These are phyloP conservation scores for Fagopyrum homotropicum DNA, from an alignment of 148 eudicot species.

Conservation along the genomic window DNA sequence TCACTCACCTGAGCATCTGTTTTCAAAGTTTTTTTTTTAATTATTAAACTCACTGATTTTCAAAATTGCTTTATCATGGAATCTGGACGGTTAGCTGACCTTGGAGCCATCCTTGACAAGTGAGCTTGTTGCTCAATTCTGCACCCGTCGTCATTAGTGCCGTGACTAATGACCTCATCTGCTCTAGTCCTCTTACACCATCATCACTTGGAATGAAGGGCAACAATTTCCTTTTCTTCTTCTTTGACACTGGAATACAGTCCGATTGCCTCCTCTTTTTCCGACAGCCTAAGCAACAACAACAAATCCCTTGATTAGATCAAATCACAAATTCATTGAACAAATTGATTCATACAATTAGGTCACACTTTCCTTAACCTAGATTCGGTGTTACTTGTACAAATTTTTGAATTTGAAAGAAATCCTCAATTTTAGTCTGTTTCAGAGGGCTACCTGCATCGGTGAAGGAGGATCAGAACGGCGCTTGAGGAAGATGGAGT, in stretches of 20 bases:
- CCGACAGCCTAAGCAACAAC: slow-evolving; percentile 29
- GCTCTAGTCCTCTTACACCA: slow-evolving; percentile 53
- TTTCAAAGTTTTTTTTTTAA: too few species aligned
- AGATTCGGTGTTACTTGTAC: slow-evolving; percentile 25
- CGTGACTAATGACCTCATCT: slow-evolving; percentile 91
- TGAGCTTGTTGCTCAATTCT: slow-evolving; percentile 72
- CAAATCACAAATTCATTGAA: not conserved
- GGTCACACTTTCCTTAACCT: slow-evolving; percentile 37
- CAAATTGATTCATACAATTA: not conserved
- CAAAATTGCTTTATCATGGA: too few species aligned
- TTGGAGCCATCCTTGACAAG: slow-evolving; percentile 82
- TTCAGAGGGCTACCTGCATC: slow-evolving; percentile 73
- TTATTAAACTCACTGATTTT: too few species aligned
- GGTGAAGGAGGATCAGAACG: too few species aligned
- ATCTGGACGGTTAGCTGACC: slow-evolving; percentile 69
- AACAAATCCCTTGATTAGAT: not conserved
- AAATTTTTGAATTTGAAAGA: slow-evolving; percentile 77
- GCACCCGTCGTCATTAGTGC: slow-evolving; percentile 71
- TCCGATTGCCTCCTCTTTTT: slow-evolving; percentile 56
- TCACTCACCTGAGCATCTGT: too few species aligned
- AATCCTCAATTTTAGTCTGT: slow-evolving; percentile 88
- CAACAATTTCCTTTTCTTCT: slow-evolving; percentile 63
- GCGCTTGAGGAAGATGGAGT: too few species aligned
- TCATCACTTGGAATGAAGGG: slow-evolving; percentile 76
- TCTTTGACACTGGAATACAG: slow-evolving; percentile 42